phyloP scores from a whole-genome alignment of 2,329 filamentous ascomycete species.

The Amphichorda felina region DNA sequence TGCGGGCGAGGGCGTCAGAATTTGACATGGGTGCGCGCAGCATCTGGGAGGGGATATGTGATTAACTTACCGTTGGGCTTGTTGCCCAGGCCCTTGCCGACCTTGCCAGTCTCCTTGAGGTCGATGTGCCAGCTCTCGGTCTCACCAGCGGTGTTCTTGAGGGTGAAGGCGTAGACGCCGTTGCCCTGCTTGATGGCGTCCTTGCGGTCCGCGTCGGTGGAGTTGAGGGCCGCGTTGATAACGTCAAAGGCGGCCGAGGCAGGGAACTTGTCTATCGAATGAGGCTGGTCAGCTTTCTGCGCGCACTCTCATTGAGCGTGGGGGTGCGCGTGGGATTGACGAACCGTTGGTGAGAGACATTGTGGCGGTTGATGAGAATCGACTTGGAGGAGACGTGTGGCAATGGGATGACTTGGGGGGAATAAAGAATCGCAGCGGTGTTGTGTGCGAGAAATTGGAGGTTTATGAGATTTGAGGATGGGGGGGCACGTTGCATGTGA shows the following conservation, averaged over 20 bases:
- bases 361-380: slow-evolving; percentile 13
- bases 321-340: background rate
- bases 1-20: slow-evolving; percentile 18
- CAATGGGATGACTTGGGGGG: background rate
- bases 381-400: background rate
- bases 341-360: slow-evolving; percentile 67
- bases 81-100: slow-evolving; percentile 63
- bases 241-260: slow-evolving; percentile 83
- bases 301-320: no score
- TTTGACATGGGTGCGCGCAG: no score
- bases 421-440: background rate
- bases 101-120: slow-evolving; percentile 78
- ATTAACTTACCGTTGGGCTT: slow-evolving; percentile 63
- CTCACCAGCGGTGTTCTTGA: slow-evolving; percentile 78
- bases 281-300: no score
- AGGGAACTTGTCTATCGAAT: slow-evolving; percentile 78
- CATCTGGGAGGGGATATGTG: no score
- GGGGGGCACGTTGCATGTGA: slow-evolving; percentile 14
- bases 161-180: slow-evolving; percentile 78
- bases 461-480: background rate
- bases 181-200: slow-evolving; percentile 82
- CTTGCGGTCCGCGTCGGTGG: slow-evolving; percentile 63
- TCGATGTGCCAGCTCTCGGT: slow-evolving; percentile 89
- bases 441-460: no score
- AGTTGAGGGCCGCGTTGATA: slow-evolving; percentile 62